Evolutionary conservation across 2,329 filamentous ascomycete genomes (phyloP).

Genomic region (Fusarium praegraminearum): DNA sequence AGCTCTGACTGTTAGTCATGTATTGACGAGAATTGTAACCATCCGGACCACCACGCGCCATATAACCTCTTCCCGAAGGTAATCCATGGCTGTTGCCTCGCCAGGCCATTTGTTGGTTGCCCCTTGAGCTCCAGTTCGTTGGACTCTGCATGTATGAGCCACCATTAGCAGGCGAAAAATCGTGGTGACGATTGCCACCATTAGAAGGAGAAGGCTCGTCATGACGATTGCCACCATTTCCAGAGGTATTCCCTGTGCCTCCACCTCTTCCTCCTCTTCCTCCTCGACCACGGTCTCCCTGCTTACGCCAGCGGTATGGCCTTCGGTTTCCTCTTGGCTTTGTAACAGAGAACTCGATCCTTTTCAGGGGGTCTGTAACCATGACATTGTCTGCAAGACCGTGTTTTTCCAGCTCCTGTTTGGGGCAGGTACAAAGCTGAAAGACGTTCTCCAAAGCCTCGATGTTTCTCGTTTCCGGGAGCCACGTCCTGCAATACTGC

Average conservation of each 20-base stretch:
- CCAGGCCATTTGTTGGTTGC: background rate
- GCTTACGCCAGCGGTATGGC: background rate
- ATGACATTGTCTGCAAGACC: constrained; percentile 70
- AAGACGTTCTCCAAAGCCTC: constrained; percentile 70
- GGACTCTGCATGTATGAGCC: background rate
- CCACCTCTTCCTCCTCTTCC: constrained; percentile 22
- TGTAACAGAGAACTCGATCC: constrained; percentile 70
- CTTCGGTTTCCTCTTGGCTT: constrained; percentile 59
- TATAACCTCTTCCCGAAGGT: background rate
- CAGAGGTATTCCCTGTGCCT: background rate
- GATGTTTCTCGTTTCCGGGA: constrained; percentile 72
- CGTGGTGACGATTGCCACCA: constrained; percentile 3
- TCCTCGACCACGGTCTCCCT: constrained; percentile 37
- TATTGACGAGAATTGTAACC: background rate
- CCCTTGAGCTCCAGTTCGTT: background rate
- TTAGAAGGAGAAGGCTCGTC: background rate
- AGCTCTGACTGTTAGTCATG: background rate
- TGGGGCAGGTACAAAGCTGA: constrained; percentile 70
- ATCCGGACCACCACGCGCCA: background rate
- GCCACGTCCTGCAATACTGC: constrained; percentile 77
- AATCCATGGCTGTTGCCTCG: background rate
- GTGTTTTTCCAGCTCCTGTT: constrained; percentile 64
- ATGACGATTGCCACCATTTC: constrained; percentile 8
- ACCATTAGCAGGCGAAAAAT: background rate
- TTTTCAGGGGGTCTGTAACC: constrained; percentile 74